These are phyloP conservation scores for Colletotrichum sp. DNA, from an alignment of 2,329 filamentous ascomycete species.

Conservation along the genomic window DNA sequence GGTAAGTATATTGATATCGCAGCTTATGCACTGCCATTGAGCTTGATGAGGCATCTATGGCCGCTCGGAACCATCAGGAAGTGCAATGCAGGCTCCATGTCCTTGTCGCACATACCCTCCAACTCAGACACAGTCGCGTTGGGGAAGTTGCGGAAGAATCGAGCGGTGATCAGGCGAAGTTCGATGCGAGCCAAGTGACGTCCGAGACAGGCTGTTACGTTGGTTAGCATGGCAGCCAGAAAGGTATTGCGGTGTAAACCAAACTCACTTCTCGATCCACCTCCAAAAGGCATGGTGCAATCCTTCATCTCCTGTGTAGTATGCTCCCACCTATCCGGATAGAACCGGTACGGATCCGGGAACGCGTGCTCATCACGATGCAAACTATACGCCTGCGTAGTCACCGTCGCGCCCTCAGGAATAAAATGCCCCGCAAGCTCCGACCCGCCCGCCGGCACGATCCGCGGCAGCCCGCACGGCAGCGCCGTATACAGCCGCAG, in stretches of 20 bases:
- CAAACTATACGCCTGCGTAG: constrained; percentile 50
- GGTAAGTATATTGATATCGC: too few relatives aligned
- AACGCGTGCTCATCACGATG: constrained; percentile 49
- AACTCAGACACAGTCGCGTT: constrained; percentile 27
- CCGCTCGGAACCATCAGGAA: constrained; percentile 38
- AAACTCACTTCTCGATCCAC: constrained; percentile 37
- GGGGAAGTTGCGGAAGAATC: constrained; percentile 56
- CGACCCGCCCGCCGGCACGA: constrained; percentile 43
- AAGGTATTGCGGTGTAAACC: too few relatives aligned
- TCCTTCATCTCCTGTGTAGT: constrained; percentile 45
- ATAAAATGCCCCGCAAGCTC: constrained; percentile 43
- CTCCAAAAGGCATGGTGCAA: constrained; percentile 58
- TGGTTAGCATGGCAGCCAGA: neutral
- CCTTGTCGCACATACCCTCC: constrained; percentile 39
- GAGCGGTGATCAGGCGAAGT: constrained; percentile 53
- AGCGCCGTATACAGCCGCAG: constrained; percentile 48
- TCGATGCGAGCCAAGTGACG: constrained; percentile 64
- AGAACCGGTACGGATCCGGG: constrained; percentile 37
- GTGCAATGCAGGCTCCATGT: constrained; percentile 37
- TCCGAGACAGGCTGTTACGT: constrained; percentile 51
- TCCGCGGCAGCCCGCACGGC: constrained; percentile 43
- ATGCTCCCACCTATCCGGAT: neutral
- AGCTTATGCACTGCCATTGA: neutral
- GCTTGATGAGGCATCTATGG: constrained; percentile 33
- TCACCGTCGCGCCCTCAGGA: constrained; percentile 42